Conservation (phyloP, 306 rosid species). For the Notholithocarpus densiflorus region DNA sequence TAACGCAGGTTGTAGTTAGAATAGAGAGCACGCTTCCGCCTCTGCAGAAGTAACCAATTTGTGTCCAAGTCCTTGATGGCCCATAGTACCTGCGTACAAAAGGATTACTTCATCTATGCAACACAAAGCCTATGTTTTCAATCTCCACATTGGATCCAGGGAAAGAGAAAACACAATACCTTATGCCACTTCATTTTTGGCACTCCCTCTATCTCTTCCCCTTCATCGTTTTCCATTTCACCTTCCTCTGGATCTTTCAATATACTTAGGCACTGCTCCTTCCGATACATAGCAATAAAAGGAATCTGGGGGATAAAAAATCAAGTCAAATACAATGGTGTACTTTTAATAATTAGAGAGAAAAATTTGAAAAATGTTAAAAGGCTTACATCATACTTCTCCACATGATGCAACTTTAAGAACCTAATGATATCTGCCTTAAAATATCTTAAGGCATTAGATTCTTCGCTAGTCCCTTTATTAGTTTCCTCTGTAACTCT, state of each 20-base stretch:
- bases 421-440: conserved; percentile 66
- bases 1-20: conserved; percentile 68
- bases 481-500: conserved; percentile 30
- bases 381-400: conserved; percentile 20
- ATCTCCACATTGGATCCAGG: too few species aligned
- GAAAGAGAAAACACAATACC: conserved; percentile 29
- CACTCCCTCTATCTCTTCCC: conserved; percentile 53
- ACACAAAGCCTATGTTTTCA: too few species aligned
- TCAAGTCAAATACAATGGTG: conserved; percentile 11
- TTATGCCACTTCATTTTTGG: conserved; percentile 90
- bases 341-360: too few species aligned
- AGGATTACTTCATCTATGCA: not conserved
- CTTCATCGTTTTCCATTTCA: conserved; percentile 47
- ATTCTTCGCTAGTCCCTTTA: conserved; percentile 23
- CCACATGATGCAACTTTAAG: conserved; percentile 77
- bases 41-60: conserved; percentile 91
- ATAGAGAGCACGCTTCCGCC: conserved; percentile 81
- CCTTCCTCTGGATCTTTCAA: conserved; percentile 61
- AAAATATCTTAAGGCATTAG: conserved; percentile 30
- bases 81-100: conserved; percentile 69
- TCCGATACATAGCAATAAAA: conserved; percentile 84
- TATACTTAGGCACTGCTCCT: conserved; percentile 83
- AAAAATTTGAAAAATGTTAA: not conserved
- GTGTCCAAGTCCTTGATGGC: conserved; percentile 86
- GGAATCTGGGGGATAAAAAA: conserved; percentile 57